phyloP scores from a whole-genome alignment of 2,329 filamentous ascomycete genomes.

The Zalaria obscura region DNA sequence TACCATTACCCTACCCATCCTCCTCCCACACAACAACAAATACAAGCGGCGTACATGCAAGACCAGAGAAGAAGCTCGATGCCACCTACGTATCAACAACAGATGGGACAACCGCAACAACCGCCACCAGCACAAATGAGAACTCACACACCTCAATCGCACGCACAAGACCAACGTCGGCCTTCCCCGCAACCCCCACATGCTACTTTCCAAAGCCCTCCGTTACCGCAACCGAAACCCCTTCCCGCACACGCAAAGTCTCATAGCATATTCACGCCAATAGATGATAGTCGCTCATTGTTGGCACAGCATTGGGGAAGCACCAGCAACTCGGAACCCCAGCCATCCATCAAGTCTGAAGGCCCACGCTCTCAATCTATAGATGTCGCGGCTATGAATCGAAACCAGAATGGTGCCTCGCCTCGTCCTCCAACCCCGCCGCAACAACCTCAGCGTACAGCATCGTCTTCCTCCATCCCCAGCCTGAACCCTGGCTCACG shows the following conservation, averaged over 20 bases:
- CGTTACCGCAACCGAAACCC: constrained; percentile 50
- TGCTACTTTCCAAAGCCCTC: constrained; percentile 37
- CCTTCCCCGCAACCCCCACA: constrained; percentile 37
- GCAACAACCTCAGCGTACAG: constrained; percentile 32
- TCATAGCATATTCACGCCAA: constrained; percentile 92
- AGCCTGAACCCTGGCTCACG: constrained; percentile 62
- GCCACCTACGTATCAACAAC: constrained; percentile 53
- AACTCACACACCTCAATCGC: constrained; percentile 43
- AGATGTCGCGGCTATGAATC: constrained; percentile 43
- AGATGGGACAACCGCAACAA: constrained; percentile 57
- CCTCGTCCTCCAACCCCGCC: constrained; percentile 38
- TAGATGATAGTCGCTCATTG: constrained; percentile 83
- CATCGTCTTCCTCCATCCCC: constrained; percentile 48
- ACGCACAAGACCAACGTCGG: constrained; percentile 39
- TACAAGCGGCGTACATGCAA: constrained; percentile 59
- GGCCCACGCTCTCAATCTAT: constrained; percentile 47
- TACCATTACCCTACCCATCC: constrained; percentile 18
- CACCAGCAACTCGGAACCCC: constrained; percentile 37
- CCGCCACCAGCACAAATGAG: constrained; percentile 34
- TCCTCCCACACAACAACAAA: constrained; percentile 30
- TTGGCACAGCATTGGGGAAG: constrained; percentile 62
- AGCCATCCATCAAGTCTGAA: constrained; percentile 29
- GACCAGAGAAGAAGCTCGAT: constrained; percentile 63
- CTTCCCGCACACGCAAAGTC: constrained; percentile 46
- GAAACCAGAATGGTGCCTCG: constrained; percentile 33